Percentiles rank a stretch among this genome's conserved stretches.
phyloP scores from a whole-genome alignment of 345 rosid genomes.

The Toxicodendron radicans region DNA sequence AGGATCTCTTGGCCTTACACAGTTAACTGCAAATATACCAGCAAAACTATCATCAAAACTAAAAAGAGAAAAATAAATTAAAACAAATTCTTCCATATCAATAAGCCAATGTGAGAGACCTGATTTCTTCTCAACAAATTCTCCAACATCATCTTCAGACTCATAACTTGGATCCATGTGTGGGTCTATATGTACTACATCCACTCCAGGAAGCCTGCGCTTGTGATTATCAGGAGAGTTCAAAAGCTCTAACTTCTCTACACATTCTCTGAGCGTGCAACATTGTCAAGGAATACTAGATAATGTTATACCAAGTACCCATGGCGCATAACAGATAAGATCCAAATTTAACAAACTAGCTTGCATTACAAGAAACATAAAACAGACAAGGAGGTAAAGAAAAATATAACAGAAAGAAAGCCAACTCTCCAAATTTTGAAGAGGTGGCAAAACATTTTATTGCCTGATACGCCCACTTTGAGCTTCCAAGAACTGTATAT shows the following conservation, averaged over 20 bases:
- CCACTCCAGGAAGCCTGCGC: constrained; percentile 62
- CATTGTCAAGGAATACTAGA: constrained; percentile 54
- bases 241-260: constrained; percentile 77
- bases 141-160: constrained; percentile 49
- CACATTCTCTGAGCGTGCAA: constrained; percentile 78
- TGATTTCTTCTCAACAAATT: constrained; percentile 43
- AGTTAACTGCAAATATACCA: constrained; percentile 41
- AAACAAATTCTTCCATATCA: constrained; percentile 21
- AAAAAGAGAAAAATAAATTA: constrained; percentile 6
- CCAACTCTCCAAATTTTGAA: neutral
- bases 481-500: neutral
- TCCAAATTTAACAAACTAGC: neutral
- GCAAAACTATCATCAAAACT: constrained; percentile 17
- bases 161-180: constrained; percentile 49
- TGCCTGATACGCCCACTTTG: neutral
- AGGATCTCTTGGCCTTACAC: constrained; percentile 28
- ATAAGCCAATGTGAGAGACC: constrained; percentile 35
- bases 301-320: constrained; percentile 3
- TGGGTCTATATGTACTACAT: constrained; percentile 65
- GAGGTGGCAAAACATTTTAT: neutral
- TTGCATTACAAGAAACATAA: neutral
- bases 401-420: neutral
- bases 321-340: constrained; percentile 16
- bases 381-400: neutral
- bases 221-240: constrained; percentile 68